Evolutionary conservation across 345 rosid species (phyloP).

Genomic region (Rhodamnia rubescens): DNA sequence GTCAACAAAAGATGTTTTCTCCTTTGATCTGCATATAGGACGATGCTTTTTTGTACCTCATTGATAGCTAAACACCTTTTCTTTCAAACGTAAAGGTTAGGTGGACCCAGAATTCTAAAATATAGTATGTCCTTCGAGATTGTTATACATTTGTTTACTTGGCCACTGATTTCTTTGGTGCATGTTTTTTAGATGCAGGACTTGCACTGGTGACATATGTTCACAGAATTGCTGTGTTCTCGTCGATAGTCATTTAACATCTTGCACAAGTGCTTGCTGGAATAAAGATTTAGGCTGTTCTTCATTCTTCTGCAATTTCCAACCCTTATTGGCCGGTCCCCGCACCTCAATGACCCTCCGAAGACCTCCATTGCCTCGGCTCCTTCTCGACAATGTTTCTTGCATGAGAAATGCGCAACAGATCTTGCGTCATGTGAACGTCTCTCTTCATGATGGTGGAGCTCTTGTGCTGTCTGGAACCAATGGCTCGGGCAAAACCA

Average conservation of each 20-base stretch:
- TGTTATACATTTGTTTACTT: not conserved
- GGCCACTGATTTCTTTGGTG: not conserved
- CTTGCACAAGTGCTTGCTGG: not conserved
- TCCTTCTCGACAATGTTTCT: conserved; percentile 75
- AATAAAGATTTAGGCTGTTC: not conserved
- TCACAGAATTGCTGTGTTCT: not conserved
- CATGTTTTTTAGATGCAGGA: not conserved
- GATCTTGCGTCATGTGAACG: conserved; percentile 63
- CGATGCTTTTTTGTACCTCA: not conserved
- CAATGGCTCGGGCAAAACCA: conserved; percentile 76
- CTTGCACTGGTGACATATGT: not conserved
- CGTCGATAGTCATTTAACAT: not conserved
- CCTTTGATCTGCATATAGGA: not conserved
- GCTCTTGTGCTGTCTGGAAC: conserved; percentile 71
- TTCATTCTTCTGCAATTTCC: not conserved
- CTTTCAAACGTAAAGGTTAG: not conserved
- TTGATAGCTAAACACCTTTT: not conserved
- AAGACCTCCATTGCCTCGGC: conserved; percentile 53
- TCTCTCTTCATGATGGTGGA: conserved; percentile 70
- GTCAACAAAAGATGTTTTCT: not conserved
- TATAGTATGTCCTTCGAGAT: not conserved
- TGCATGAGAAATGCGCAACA: conserved; percentile 95
- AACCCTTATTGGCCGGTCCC: not conserved
- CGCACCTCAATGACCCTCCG: conserved; percentile 32
- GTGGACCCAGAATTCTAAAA: not conserved